phyloP scores from a whole-genome alignment of 78 protist species.

The Cavenderia fasciculata region DNA sequence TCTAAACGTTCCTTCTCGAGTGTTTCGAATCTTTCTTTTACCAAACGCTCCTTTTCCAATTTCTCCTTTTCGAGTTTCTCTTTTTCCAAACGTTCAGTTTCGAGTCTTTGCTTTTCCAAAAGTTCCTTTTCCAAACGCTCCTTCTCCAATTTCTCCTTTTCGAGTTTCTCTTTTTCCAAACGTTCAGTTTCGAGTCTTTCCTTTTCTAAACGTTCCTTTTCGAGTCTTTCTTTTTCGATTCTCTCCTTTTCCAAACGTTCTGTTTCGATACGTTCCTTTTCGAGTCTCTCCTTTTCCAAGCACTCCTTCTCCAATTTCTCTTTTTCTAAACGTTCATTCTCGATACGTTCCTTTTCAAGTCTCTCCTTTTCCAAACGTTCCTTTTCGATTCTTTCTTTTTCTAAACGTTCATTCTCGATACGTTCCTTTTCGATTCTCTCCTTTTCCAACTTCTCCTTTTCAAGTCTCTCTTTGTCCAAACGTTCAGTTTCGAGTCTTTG shows the following conservation, averaged over 20 bases:
- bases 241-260: neutral
- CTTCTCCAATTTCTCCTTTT: neutral
- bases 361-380: neutral
- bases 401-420: neutral
- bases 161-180: neutral
- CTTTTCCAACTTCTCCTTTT: neutral
- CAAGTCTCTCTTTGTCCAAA: neutral
- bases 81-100: too few relatives aligned
- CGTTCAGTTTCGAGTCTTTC: neutral
- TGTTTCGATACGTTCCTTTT: conserved; percentile 1
- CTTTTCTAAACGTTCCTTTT: neutral
- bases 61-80: too few relatives aligned
- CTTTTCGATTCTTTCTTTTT: neutral
- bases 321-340: neutral
- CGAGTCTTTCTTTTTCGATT: neutral
- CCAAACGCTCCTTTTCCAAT: conserved; percentile 3
- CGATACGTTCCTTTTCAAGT: neutral
- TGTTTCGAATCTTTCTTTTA: neutral
- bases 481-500: neutral
- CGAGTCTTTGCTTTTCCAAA: neutral
- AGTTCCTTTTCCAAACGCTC: conserved; percentile 16
- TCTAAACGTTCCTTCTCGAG: conserved; percentile 13
- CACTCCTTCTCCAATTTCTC: conserved; percentile 1
- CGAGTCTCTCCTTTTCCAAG: conserved; percentile 4
- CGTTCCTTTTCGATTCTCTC: conserved; percentile 5